phyloP scores from a whole-genome alignment of 1,284 basidiomycete species.

The Coniferiporia sulphurascens region DNA sequence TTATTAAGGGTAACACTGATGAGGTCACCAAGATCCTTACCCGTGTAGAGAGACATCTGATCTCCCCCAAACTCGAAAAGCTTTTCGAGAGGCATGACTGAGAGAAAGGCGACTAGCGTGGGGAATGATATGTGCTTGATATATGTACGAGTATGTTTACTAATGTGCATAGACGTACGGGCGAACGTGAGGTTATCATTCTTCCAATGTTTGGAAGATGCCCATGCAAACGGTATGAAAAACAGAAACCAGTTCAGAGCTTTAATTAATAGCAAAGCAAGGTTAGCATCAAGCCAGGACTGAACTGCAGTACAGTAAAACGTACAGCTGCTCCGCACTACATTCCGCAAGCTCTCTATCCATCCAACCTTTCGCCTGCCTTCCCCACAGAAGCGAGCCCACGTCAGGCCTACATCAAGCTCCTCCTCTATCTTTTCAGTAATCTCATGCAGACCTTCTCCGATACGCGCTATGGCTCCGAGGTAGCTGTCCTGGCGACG shows the following conservation, averaged over 20 bases:
- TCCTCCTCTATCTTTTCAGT: conserved; percentile 3
- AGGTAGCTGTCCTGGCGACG: neutral
- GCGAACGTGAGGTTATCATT: conserved; percentile 30
- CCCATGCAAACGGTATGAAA: conserved; percentile 62
- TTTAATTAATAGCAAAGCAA: conserved; percentile 21
- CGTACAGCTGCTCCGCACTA: conserved; percentile 51
- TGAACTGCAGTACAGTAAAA: conserved; percentile 12
- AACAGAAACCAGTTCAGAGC: conserved; percentile 58
- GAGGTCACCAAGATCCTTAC: conserved; percentile 25
- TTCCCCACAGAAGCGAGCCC: conserved; percentile 47
- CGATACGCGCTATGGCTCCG: neutral
- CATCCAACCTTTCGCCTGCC: conserved; percentile 45
- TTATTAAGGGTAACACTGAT: conserved; percentile 29
- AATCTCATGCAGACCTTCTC: conserved; percentile 10
- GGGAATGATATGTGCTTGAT: conserved; percentile 36
- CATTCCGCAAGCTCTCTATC: conserved; percentile 40
- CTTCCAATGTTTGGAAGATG: conserved; percentile 40
- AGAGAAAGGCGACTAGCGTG: conserved; percentile 16
- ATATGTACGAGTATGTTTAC: neutral
- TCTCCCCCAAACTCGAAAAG: conserved; percentile 26
- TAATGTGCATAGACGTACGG: conserved; percentile 28
- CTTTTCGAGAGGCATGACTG: conserved; percentile 26
- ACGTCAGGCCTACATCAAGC: conserved; percentile 28
- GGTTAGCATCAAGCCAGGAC: neutral
- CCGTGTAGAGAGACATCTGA: conserved; percentile 23